phyloP scores from a whole-genome alignment of 83 land plant species.

The Picea abies region DNA sequence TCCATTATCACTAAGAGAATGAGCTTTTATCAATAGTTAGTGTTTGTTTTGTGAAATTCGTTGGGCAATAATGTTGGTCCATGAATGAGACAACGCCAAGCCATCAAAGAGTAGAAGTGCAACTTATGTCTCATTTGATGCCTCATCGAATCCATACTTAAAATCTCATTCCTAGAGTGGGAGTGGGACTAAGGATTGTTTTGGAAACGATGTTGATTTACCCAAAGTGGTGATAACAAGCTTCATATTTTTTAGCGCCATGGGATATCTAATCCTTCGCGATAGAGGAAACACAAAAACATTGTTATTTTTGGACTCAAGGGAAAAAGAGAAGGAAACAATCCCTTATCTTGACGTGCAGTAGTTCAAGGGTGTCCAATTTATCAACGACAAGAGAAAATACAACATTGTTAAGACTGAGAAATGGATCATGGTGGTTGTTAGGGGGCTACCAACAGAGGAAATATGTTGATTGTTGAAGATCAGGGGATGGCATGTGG shows the following conservation, averaged over 20 bases:
- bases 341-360: conserved; percentile 59
- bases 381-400: conserved; percentile 30
- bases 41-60: too few species aligned
- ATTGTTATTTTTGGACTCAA: conserved; percentile 57
- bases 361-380: conserved; percentile 39
- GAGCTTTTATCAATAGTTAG: too few species aligned
- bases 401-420: conserved; percentile 10
- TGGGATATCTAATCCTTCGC: conserved; percentile 57
- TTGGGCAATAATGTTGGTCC: too few species aligned
- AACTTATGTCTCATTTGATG: too few species aligned
- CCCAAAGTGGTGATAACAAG: background rate
- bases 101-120: too few species aligned
- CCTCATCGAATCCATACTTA: too few species aligned
- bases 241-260: conserved; percentile 25
- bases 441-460: conserved; percentile 50
- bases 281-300: conserved; percentile 55
- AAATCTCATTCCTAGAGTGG: too few species aligned
- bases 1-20: too few species aligned
- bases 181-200: too few species aligned
- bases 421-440: conserved; percentile 69
- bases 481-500: conserved; percentile 84
- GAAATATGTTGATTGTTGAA: conserved; percentile 43
- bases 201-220: too few species aligned
- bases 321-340: conserved; percentile 33
- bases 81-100: too few species aligned